These are phyloP conservation scores for Colletotrichum siamense DNA, from an alignment of 2,329 filamentous ascomycete genomes.

Conservation along the genomic window DNA sequence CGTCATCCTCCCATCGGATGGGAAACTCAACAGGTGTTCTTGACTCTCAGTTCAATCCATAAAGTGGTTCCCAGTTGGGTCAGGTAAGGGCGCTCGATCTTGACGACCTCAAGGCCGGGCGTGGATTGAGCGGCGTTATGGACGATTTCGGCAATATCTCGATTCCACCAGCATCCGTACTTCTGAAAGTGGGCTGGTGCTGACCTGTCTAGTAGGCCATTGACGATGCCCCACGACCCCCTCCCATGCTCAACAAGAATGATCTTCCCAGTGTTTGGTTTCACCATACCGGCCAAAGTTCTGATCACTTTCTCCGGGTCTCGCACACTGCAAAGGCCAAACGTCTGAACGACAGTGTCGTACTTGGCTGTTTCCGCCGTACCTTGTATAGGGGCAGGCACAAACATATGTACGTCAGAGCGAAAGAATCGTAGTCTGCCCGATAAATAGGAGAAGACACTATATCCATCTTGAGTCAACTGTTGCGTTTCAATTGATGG, in stretches of 20 bases:
- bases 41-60: conserved; percentile 61
- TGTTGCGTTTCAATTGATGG: conserved; percentile 11
- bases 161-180: conserved; percentile 74
- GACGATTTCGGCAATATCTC: conserved; percentile 63
- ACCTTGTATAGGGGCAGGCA: conserved; percentile 40
- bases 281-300: conserved; percentile 57
- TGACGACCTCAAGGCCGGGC: conserved; percentile 62
- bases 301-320: conserved; percentile 59
- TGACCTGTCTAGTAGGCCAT: conserved; percentile 59
- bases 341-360: conserved; percentile 50
- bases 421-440: conserved; percentile 52
- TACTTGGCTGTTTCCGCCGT: conserved; percentile 23
- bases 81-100: conserved; percentile 55
- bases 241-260: conserved; percentile 68
- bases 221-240: conserved; percentile 59
- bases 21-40: not conserved
- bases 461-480: not conserved
- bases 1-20: not conserved
- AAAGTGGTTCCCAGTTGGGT: conserved; percentile 63
- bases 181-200: conserved; percentile 61
- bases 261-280: conserved; percentile 63
- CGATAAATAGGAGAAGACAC: conserved; percentile 37
- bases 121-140: conserved; percentile 50
- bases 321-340: conserved; percentile 67
- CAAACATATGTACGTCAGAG: conserved; percentile 50